Base-by-base conservation (phyloP, 305 asterid genomes). In the Rubia balearica region DNA sequence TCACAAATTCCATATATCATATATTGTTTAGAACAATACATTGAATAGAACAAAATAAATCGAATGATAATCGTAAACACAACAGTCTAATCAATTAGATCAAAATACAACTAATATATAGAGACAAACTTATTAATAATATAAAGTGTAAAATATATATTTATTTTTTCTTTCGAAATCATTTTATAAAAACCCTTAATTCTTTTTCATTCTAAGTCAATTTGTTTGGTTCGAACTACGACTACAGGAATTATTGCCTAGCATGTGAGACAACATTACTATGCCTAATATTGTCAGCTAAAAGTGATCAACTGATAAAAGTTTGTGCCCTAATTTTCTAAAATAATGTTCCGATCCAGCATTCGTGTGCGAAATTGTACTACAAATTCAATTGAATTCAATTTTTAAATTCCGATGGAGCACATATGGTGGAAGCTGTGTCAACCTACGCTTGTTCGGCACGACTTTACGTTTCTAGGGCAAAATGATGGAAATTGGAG, bases 361-460 rank as follows among this genome's bases (percentile, higher is more conserved):
- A 36, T 38, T 69, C 17, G 38, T 33, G 38, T 68, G 51, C 64
- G n/a, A 69, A 69, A 69, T 40, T 60, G 16, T 41, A n/a, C 65
- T 22, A 48, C 22, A 48, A 48, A 48, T 40, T 41, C 36, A 7
- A 70, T 8, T 38, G 51, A 56, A 10, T 19, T 56, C 21, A 57
- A 40, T 70, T 41, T 70, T 70, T 27, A 40, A 70, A 56, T 51
- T 17, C 57, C 57, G 57, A 19, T 16, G 55, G 24, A 19, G 22
- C 53, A 46, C 53, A 46, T 13, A 19, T 56, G 65, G 73, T 69
- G 73, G 73, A 69, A 69, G 65, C 40, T 69, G 73, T 7, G 73
- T 69, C 66, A 69, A 51, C 5, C 4, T 36, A 0, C 4, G 71
- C 30, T 49, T 2, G 72, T 53, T 68, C 22, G 4, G 4, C 3